These are phyloP conservation scores for Kwoniella sp. DNA, from an alignment of 768 basidiomycete genomes.

Conservation along the genomic window DNA sequence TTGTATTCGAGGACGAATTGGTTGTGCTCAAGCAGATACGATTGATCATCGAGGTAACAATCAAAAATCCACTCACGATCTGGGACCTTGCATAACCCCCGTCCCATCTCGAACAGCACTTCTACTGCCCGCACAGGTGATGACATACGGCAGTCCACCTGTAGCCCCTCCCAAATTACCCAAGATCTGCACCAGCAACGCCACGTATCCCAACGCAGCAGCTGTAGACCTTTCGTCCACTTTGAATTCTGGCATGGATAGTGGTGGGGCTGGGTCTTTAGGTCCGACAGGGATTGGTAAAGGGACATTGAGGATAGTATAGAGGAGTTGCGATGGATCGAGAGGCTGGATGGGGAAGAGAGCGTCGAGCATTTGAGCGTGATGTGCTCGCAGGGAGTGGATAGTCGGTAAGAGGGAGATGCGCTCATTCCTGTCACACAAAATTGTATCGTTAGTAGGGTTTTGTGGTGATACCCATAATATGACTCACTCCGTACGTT, in stretches of 20 bases:
- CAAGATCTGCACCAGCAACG: constrained; percentile 79
- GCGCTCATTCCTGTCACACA: constrained; percentile 60
- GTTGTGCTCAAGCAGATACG: too few species aligned
- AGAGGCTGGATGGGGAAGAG: constrained; percentile 89
- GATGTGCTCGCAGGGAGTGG: constrained; percentile 56
- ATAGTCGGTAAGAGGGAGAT: constrained; percentile 61
- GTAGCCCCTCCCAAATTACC: constrained; percentile 64
- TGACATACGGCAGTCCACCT: constrained; percentile 77
- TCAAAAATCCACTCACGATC: constrained; percentile 78
- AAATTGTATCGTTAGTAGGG: too few species aligned
- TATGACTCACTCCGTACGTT: constrained; percentile 32
- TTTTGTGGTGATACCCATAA: too few species aligned
- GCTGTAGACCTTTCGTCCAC: constrained; percentile 80
- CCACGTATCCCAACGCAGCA: constrained; percentile 86
- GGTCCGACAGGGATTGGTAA: constrained; percentile 78
- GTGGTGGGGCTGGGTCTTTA: constrained; percentile 81
- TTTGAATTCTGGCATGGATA: constrained; percentile 60
- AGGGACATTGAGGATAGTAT: constrained; percentile 81
- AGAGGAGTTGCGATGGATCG: constrained; percentile 81
- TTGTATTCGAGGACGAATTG: too few species aligned
- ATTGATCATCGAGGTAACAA: too few species aligned
- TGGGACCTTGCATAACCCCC: constrained; percentile 89
- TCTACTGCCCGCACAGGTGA: constrained; percentile 85
- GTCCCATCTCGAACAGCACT: constrained; percentile 91
- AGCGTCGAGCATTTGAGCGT: constrained; percentile 68